phyloP scores from a whole-genome alignment of 176 grass and related monocot genomes.

The Urochloa ruziziensis region DNA sequence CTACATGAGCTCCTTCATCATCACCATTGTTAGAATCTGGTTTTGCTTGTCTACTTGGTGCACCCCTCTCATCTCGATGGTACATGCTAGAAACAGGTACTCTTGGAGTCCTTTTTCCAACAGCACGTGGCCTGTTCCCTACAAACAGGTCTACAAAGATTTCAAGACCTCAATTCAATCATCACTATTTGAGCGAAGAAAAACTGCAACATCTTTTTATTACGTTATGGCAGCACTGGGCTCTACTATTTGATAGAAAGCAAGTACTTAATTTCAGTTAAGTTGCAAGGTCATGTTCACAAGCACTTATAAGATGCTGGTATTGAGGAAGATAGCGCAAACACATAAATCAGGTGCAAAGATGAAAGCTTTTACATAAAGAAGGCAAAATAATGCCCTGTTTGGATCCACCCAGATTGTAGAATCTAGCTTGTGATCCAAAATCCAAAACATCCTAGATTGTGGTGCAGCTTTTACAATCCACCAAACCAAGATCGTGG shows the following conservation, averaged over 20 bases:
- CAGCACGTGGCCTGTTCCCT: constrained; percentile 68
- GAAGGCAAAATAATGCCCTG: too few species aligned
- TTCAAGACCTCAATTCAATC: constrained; percentile 38
- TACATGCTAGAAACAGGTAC: constrained; percentile 78
- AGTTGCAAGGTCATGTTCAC: constrained; percentile 7
- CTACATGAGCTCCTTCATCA: constrained; percentile 89
- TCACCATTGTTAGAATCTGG: constrained; percentile 54
- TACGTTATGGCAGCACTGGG: neutral
- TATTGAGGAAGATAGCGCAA: constrained; percentile 3
- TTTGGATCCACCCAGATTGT: too few species aligned
- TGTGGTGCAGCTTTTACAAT: too few species aligned
- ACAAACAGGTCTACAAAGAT: constrained; percentile 56
- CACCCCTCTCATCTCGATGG: constrained; percentile 56
- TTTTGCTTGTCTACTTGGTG: constrained; percentile 50
- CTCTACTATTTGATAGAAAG: constrained; percentile 13
- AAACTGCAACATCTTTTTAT: neutral
- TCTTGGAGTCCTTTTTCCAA: constrained; percentile 97
- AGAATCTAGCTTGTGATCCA: too few species aligned
- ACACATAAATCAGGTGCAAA: constrained; percentile 5
- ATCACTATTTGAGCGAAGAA: constrained; percentile 9
- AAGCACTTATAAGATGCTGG: constrained; percentile 12
- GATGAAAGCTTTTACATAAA: neutral
- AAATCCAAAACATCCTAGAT: too few species aligned
- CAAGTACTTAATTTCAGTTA: constrained; percentile 10
- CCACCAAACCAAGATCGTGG: too few species aligned